Evolutionary conservation across 495 filamentous ascomycete genomes (phyloP).

Genomic region (Xylaria flabelliformis): DNA sequence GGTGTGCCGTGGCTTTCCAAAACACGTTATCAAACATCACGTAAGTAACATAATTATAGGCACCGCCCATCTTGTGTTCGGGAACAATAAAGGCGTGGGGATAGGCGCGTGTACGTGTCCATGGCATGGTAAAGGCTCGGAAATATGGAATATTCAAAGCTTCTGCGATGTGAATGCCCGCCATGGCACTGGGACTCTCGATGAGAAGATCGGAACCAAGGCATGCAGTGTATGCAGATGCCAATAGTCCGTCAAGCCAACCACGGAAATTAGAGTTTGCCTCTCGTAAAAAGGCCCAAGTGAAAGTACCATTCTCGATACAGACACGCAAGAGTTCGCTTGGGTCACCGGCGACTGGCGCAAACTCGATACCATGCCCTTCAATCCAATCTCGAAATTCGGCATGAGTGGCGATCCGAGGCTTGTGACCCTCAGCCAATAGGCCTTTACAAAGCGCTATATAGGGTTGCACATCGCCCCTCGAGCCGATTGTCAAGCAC

Average conservation of each 20-base stretch:
- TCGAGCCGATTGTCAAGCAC: constrained; percentile 93
- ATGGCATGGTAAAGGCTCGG: constrained; percentile 98
- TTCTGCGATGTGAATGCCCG: constrained; percentile 98
- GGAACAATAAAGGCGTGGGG: constrained; percentile 98
- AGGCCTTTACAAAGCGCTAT: constrained; percentile 95
- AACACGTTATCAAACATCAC: constrained; percentile 97
- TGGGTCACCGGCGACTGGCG: constrained; percentile 86
- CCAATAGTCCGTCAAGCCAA: constrained; percentile 89
- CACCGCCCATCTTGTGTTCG: constrained; percentile 90
- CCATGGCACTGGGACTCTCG: constrained; percentile 97
- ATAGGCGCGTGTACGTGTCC: constrained; percentile 94
- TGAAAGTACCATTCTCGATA: constrained; percentile 98
- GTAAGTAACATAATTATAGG: constrained; percentile 94
- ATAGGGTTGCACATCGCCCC: constrained; percentile 96
- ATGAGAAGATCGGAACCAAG: constrained; percentile 90
- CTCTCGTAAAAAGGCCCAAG: constrained; percentile 85
- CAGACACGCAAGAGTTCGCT: constrained; percentile 94
- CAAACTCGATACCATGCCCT: constrained; percentile 91
- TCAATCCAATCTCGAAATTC: constrained; percentile 92
- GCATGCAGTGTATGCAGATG: constrained; percentile 84
- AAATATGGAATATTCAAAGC: constrained; percentile 94
- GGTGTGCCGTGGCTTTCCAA: constrained; percentile 90
- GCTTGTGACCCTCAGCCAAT: constrained; percentile 82
- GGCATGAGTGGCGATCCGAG: constrained; percentile 87
- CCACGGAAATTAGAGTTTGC: constrained; percentile 88